phyloP scores from a whole-genome alignment of 225 moss, liverwort and hornwort species.

The Anthoceros angustus region DNA sequence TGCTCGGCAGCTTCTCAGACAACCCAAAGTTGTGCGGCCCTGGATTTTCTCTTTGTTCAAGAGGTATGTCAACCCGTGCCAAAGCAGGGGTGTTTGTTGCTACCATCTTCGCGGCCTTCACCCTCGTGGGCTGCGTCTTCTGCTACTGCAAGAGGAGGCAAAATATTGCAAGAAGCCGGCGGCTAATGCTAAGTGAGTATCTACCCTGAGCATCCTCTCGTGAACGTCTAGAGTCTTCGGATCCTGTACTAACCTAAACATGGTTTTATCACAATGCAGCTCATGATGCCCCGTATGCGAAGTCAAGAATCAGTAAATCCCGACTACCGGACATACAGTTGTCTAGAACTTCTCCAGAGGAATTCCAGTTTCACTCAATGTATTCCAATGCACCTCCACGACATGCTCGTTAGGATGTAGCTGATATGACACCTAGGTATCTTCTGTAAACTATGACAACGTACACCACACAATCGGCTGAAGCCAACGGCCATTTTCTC shows the following conservation, averaged over 20 bases:
- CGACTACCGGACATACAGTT: neutral
- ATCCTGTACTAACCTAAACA: neutral
- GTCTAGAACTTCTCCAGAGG: neutral
- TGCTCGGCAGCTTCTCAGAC: constrained; percentile 41
- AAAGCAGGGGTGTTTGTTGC: constrained; percentile 40
- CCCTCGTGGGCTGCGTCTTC: constrained; percentile 7
- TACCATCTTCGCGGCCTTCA: constrained; percentile 10
- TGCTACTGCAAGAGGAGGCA: constrained; percentile 5
- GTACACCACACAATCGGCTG: too few species aligned
- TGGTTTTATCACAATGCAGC: neutral
- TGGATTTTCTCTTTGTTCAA: constrained; percentile 43
- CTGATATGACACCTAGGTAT: neutral
- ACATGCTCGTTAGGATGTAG: neutral
- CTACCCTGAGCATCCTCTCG: neutral
- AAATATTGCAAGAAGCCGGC: neutral
- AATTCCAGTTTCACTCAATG: neutral
- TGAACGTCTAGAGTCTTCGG: too few species aligned
- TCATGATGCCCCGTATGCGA: neutral
- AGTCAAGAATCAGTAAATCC: neutral
- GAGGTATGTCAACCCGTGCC: constrained; percentile 19
- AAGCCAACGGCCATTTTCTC: too few species aligned
- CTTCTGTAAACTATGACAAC: too few species aligned
- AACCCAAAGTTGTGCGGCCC: constrained; percentile 65
- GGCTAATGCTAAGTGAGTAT: neutral
- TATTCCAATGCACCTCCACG: constrained; percentile 1